Evolutionary conservation across 441 rosid species (phyloP), one percentile per base, ranked within the genome.

Genomic region (Gossypium gossypioides): DNA sequence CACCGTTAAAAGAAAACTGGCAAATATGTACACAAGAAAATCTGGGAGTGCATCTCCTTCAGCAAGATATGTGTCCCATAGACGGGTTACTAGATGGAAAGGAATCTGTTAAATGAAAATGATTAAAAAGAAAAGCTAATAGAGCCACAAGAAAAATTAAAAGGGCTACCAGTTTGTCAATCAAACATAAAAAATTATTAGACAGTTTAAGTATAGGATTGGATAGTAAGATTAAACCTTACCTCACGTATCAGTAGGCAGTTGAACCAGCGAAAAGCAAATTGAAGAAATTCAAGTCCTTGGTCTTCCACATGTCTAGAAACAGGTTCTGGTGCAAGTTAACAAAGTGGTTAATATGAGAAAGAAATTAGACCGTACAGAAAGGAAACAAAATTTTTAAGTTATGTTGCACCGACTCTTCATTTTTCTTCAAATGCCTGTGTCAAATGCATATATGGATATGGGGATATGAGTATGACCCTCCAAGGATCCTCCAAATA

Each of bases 31-130:
- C 69, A 95, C 92, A 27, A 95, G 98, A 83, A 95, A 95, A 75
- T 92, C 98, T 1, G 99, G 98, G 81, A 95, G 82, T 21, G 97
- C 97, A 78, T 95, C 98, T 76, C 99, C 98, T 84, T 92, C 97
- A 46, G 98, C 98, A 37, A 95, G 99, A 79, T 95, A 95, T 4
- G 99, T 95, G 86, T 95, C 99, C 99, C 99, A 92, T 73, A 92
- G 80, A 46, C 99, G 96, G 55, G 84, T 87, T 61, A 92, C 93
- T 42, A 95, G 92, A 81, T 81, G 80, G 80, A 91, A 95, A 9
- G 96, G 98, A 77, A 92, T 91, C 99, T 92, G 71, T 72, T 18
- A 63, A 37, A 79, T 8, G 72, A 42, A 81, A 79, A 76, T 68
- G 9, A 74, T 21, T 16, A 56, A 69, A 19, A 40, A 40, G 16